Evolutionary conservation across 2,329 filamentous ascomycete genomes (phyloP), one percentile per base, ranked within the genome.

Genomic region (Exophiala lecanii-corni): DNA sequence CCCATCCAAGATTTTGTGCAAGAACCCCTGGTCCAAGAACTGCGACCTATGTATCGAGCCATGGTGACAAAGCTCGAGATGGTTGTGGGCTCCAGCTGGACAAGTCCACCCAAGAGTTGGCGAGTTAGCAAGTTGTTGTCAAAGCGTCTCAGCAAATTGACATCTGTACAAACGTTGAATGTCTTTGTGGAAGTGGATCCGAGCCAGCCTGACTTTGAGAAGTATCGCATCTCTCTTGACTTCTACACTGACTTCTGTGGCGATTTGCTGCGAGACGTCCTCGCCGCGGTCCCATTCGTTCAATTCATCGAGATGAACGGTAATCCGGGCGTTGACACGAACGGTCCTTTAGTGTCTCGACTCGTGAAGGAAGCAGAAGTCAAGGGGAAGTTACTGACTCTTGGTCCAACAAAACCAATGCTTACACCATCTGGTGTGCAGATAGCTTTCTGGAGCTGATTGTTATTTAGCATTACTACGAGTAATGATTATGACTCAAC

Each of bases 111-210:
- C 10, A 65, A 64, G 38, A 68, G 68, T 41, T 81, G 78, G 72
- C 68, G 67, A 13, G 70, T 76, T 12, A 68, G 70, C 36, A 59
- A 64, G 10, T 54, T 63, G 1, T 62, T 80, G 5, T 74, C 76
- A 0, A 62, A 51, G 10, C 44, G 47, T 20, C 38, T 57, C 9
- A 45, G 39, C 28, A 46, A 36, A 30, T 36, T 55, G 13, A 42
- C 36, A 7, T 66, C 65, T 30, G 59, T 76, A 5, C 65, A 70
- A 33, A 65, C 62, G 3, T 56, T 82, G 35, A 75, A 72, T 48
- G 64, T 82, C 5, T 79, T 80, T 48, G 67, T 81, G 6, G 73
- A 79, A 53, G 67, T 69, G 40, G 78, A 81, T 56, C 78, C 69
- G 3, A 68, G 70, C 5, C 64, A 72, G 46, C 68, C 69, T 16